Evolutionary conservation across 208 protist species (phyloP), one percentile per base, ranked within the genome.

Genomic region (Trypanosoma cruzi): DNA sequence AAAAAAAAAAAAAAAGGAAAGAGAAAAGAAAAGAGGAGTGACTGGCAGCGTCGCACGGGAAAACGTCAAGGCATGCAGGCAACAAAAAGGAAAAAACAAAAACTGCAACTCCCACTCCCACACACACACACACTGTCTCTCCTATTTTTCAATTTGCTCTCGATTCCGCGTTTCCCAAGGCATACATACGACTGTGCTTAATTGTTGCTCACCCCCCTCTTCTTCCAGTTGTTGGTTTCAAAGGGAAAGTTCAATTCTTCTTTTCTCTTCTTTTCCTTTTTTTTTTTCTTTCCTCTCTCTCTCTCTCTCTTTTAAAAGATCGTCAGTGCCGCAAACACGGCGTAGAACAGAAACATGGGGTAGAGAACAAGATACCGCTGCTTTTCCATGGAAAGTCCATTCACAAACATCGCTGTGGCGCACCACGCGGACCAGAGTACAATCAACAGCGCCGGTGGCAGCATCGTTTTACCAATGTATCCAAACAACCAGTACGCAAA

Each of bases 361-460:
- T 96, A 96, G 53, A 96, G 40, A 14, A 96, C 81, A 1, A 96
- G 73, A 60, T 84, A 96, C 37, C 82, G 68, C 70, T 91, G 85
- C 64, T 68, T 68, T 50, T 85, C 66, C 81, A 96, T 89, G 4
- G 49, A 54, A 3, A 92, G 71, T 18, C 81, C 85, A 40, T 81
- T 81, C 31, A 81, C 84, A 22, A 96, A 57, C 54, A 96, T 73
- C 53, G 65, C 36, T 14, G 90, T 90, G 20, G 87, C 90, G 59
- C 86, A 96, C 85, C 85, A 93, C 26, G 87, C 79, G 18, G 87
- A 93, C 88, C 90, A 96, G 29, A 75, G 29, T n/a, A 90, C 70
- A 54, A 86, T 77, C n/a, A 89, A 36, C 34, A 88, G 14, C 11
- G 85, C 80, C 3, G 79, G 69, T 26, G 89, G 34, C 13, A 93